Evolutionary conservation across 768 basidiomycete genomes (phyloP).

Genomic region (Amanita molliuscula): DNA sequence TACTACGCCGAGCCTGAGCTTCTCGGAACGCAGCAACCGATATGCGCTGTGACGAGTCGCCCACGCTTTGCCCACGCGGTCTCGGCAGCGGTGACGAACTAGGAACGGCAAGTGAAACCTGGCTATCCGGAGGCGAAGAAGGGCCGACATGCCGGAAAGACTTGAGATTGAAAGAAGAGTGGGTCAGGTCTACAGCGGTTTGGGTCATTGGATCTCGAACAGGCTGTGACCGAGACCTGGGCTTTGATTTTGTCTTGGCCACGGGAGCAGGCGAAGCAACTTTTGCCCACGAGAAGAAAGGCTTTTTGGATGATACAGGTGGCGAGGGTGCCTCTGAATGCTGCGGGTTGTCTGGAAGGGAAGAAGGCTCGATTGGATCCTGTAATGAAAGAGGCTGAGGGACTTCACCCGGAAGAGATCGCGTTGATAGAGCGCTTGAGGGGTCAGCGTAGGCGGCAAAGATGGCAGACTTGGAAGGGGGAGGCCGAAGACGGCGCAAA

Average conservation of each 20-base stretch:
- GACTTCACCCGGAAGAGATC: slow-evolving; percentile 44
- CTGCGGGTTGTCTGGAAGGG: slow-evolving; percentile 20
- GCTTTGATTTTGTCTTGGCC: slow-evolving; percentile 2
- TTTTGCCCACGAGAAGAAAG: slow-evolving; percentile 24
- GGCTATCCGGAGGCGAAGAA: slow-evolving; percentile 11
- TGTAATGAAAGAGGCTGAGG: slow-evolving; percentile 20
- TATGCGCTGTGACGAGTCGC: slow-evolving; percentile 62
- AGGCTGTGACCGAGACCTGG: not conserved
- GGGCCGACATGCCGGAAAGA: slow-evolving; percentile 59
- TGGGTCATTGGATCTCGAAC: not conserved
- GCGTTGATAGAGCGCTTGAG: slow-evolving; percentile 42
- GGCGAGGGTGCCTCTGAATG: slow-evolving; percentile 4
- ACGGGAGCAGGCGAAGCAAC: slow-evolving; percentile 15
- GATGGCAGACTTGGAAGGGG: slow-evolving; percentile 54
- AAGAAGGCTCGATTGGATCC: slow-evolving; percentile 14
- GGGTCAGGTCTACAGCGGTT: slow-evolving; percentile 8
- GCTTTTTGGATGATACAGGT: slow-evolving; percentile 14
- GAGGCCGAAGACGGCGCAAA: slow-evolving; percentile 36
- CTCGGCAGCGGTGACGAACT: slow-evolving; percentile 46
- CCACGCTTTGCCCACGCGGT: slow-evolving; percentile 45
- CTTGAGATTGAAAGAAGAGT: slow-evolving; percentile 58
- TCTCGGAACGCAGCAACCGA: slow-evolving; percentile 77
- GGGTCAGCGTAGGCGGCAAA: slow-evolving; percentile 52
- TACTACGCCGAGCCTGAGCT: slow-evolving; percentile 57
- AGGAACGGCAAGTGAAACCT: slow-evolving; percentile 24